Base-by-base conservation (phyloP, 2,329 filamentous ascomycete species). In the Diaporthe vexans region DNA sequence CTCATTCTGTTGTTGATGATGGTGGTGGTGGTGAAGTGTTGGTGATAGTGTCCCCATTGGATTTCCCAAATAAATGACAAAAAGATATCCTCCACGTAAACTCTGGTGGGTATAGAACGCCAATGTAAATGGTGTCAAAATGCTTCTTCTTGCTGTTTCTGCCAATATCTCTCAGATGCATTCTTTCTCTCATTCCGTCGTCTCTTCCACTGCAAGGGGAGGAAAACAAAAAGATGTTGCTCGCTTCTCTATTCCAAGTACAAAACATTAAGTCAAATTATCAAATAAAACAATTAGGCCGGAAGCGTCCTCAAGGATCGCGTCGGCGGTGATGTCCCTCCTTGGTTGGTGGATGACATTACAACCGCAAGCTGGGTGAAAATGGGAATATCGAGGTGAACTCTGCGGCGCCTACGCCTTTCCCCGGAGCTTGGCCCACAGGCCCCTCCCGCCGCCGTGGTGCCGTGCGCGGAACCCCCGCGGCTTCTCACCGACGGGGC, bases 401-500 rank as follows among this genome's bases (percentile, higher is more conserved):
- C 43, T n/a, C 43, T n/a, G 37, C 58, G 58, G 59, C 8, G 11
- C 8, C 24, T 40, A 71, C 7, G 29, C 29, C 56, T n/a, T 71
- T 11, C 72, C 72, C 59, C 56, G 72, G 26, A 75, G 26, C 68
- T 33, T 74, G 2, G 74, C 72, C 74, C 74, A 75, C 58, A 73
- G 71, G 3, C 68, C 71, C 26, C 72, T 37, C 3, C n/a, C 46
- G 21, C 37, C 19, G 40, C 61, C 7, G 4, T 19, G 35, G 37
- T 13, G 37, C 21, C 74, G 57, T 3, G 72, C 72, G 13, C 74
- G 74, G 48, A 76, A 76, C 8, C 74, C 74, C 19, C 67, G 54
- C 7, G 52, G 74, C 72, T 74, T 59, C 72, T 74, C 74, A 7
- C 74, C 74, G 19, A 65, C 74, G 35, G 74, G 74, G 46, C 72